A percentile compares a stretch with the other conserved stretches of the same genome.
phyloP scores from a whole-genome alignment of 805 yeast species.

The Ogataea haglerorum region DNA sequence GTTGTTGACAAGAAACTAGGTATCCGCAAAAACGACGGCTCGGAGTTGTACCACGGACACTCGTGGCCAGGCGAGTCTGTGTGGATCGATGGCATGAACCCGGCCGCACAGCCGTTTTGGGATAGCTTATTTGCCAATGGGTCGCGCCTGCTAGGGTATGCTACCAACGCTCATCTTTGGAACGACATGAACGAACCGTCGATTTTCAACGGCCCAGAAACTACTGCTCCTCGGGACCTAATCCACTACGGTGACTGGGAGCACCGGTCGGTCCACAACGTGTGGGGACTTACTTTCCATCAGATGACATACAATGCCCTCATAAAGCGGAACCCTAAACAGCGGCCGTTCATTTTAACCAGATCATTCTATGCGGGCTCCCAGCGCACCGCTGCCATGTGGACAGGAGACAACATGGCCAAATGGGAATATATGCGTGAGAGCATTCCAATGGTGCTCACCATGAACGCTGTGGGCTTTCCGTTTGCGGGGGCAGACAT shows the following conservation, averaged over 20 bases:
- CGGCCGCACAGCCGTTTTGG: constrained; percentile 62
- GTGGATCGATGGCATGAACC: constrained; percentile 86
- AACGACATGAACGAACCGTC: constrained; percentile 99
- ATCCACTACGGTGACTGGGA: constrained; percentile 81
- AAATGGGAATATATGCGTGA: constrained; percentile 81
- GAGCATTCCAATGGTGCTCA: constrained; percentile 85
- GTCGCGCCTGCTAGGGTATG: constrained; percentile 40
- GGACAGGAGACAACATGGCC: constrained; percentile 98
- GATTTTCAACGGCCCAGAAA: constrained; percentile 91
- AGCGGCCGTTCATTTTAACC: constrained; percentile 85
- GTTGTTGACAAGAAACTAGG: constrained; percentile 46
- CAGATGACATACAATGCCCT: constrained; percentile 75
- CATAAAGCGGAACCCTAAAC: constrained; percentile 42
- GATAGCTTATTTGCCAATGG: constrained; percentile 45
- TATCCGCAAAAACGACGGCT: constrained; percentile 38
- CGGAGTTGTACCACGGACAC: constrained; percentile 64
- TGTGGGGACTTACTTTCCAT: constrained; percentile 77
- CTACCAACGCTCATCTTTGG: constrained; percentile 81
- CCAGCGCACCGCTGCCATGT: constrained; percentile 86
- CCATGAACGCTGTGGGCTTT: constrained; percentile 77
- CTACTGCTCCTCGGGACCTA: constrained; percentile 78
- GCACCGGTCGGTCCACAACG: constrained; percentile 86
- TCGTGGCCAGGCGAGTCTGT: constrained; percentile 98
- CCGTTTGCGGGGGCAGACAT: constrained; percentile 96
- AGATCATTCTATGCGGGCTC: constrained; percentile 89